A percentile compares a stretch with the other conserved stretches of the same genome.
Evolutionary conservation across 257 asterid species (phyloP).

Genomic region (Avicennia marina): DNA sequence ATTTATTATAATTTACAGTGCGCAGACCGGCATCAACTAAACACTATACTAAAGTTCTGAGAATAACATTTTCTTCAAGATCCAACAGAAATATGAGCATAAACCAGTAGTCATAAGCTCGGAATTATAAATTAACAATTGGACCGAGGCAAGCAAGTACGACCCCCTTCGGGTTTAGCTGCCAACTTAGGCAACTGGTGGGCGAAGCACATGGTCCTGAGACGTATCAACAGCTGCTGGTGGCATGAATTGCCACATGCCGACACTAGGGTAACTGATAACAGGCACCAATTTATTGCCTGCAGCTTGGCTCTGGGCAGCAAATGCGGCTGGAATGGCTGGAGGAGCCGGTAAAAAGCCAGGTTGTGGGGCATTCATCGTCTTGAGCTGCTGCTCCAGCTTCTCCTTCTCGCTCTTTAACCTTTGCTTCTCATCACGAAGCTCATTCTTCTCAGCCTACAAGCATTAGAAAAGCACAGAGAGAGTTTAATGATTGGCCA

Average conservation of each 20-base stretch:
- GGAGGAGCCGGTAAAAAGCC: conserved; percentile 46
- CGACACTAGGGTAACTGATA: conserved; percentile 65
- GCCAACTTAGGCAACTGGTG: conserved; percentile 85
- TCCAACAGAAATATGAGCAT: no score
- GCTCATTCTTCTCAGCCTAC: conserved; percentile 69
- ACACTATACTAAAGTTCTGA: no score
- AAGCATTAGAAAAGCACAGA: background rate
- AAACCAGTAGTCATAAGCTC: no score
- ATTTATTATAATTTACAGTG: no score
- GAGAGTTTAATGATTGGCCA: background rate
- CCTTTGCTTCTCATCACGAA: conserved; percentile 75
- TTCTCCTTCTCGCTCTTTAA: conserved; percentile 70
- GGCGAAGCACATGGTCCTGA: conserved; percentile 71
- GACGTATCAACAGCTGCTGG: conserved; percentile 83
- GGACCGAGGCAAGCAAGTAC: no score
- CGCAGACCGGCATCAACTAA: no score
- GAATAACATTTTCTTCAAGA: no score
- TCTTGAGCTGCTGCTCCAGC: conserved; percentile 65
- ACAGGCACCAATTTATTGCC: conserved; percentile 68
- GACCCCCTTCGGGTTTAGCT: no score
- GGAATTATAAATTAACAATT: no score
- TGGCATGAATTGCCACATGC: conserved; percentile 93
- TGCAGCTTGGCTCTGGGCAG: conserved; percentile 45
- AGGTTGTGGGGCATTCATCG: conserved; percentile 39
- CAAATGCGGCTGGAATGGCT: conserved; percentile 53